Percentiles rank a stretch among this genome's conserved stretches.
phyloP scores from a whole-genome alignment of 148 eudicot genomes.

The Camellia granthamiana region DNA sequence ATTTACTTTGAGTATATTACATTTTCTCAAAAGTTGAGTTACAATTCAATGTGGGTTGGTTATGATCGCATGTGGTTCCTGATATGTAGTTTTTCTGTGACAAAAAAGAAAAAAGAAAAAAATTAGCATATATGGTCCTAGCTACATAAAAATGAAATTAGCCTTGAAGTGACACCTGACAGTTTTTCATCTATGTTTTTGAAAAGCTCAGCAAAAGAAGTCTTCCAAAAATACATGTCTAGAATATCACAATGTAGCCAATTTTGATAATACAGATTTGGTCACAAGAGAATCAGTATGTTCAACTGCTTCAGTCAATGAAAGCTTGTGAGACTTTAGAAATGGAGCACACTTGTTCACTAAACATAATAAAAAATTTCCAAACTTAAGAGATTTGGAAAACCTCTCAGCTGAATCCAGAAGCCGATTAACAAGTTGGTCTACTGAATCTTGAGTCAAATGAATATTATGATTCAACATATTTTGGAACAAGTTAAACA shows the following conservation, averaged over 20 bases:
- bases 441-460: slow-evolving; percentile 43
- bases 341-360: slow-evolving; percentile 40
- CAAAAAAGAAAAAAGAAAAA: too few species aligned
- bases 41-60: too few species aligned
- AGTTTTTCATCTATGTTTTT: neutral
- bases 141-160: neutral
- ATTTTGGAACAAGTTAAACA: slow-evolving; percentile 46
- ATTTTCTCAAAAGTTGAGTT: too few species aligned
- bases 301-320: slow-evolving; percentile 29
- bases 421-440: slow-evolving; percentile 35
- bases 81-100: too few species aligned
- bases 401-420: slow-evolving; percentile 29
- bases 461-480: slow-evolving; percentile 45
- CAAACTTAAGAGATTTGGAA: slow-evolving; percentile 47
- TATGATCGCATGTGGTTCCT: too few species aligned
- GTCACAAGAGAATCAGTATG: slow-evolving; percentile 46
- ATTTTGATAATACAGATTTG: slow-evolving; percentile 43
- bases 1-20: too few species aligned
- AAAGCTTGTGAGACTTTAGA: slow-evolving; percentile 36
- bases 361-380: slow-evolving; percentile 45
- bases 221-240: neutral
- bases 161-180: neutral
- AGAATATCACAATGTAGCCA: slow-evolving; percentile 31
- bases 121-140: neutral
- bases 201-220: neutral